Base-by-base conservation (phyloP, 345 rosid genomes). In the Fremontodendron californicum region DNA sequence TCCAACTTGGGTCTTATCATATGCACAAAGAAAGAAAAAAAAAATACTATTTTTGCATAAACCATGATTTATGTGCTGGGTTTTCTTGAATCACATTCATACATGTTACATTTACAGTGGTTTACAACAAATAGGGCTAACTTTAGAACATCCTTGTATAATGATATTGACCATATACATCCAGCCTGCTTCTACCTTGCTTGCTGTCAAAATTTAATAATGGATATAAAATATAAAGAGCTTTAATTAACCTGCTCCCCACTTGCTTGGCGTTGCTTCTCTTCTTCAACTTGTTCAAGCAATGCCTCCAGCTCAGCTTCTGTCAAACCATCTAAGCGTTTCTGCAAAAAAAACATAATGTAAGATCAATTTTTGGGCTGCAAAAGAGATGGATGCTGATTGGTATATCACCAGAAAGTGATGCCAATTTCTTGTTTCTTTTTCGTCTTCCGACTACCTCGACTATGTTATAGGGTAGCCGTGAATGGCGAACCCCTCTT, bases 201-300 rank as follows among this genome's bases (percentile, higher is more conserved):
- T 33, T 33, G 2, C 35, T 33, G n/a, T 61, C 65, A 31, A 61
- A 61, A 61, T 29, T 58, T 13, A 27, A 61, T 27, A 58, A 49
- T 46, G 57, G 39, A 72, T 45, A 46, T 23, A 73, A 51, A 54
- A 52, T 3, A 66, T 69, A 70, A 40, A 35, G n/a, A 68, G 18
- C 70, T 80, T 88, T 83, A 85, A 54, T 86, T 82, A 69, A 86
- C 73, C 78, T 86, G 83, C 81, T 90, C 92, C 2, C 87, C 86
- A 48, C 80, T 84, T 9, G 83, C 79, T 49, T 84, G 48, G 9
- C 83, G 87, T 78, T 87, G 76, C 89, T 91, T 95, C 86, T 95
- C 97, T 88, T 94, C 98, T 83, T 93, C 99, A 66, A 95, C 99
- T 73, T 95, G 97, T 81, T 93, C 98, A 60, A 95, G 86, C 86